Conservation (phyloP, 345 rosid species). For the Brassica napus region DNA sequence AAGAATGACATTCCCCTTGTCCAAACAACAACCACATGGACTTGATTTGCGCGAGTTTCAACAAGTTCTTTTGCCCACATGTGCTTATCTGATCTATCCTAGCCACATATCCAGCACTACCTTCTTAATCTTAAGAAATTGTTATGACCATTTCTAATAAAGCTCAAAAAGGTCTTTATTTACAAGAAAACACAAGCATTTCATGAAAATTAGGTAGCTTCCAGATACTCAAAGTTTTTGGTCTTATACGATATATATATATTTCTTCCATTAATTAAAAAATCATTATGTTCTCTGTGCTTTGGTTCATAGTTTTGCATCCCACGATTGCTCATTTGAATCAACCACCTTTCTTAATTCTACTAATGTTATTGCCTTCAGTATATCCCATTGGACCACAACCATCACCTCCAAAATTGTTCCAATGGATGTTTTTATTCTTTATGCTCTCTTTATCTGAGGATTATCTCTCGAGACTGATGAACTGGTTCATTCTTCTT, state of each 20-base stretch:
- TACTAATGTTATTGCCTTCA: not conserved
- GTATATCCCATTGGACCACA: not conserved
- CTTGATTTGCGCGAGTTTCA: not conserved
- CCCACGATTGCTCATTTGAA: not conserved
- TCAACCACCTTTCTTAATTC: not conserved
- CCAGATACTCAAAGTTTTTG: not conserved
- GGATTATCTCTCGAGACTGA: not conserved
- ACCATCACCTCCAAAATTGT: not conserved
- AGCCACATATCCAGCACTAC: not conserved
- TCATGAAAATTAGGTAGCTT: too few species aligned
- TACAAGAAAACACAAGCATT: not conserved
- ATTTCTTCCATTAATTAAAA: not conserved
- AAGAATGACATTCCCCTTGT: not conserved
- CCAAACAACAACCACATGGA: not conserved
- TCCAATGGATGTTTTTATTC: not conserved
- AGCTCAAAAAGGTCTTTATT: not conserved
- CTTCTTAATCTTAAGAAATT: not conserved
- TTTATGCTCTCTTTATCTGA: not conserved
- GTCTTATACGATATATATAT: not conserved
- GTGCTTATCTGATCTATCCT: not conserved
- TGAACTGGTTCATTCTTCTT: not conserved
- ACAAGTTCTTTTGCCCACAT: not conserved
- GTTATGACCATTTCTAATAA: not conserved
- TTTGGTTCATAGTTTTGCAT: not conserved
- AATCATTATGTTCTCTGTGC: not conserved